Evolutionary conservation across 179 eudicot species (phyloP).

Genomic region (Spinacia oleracea): DNA sequence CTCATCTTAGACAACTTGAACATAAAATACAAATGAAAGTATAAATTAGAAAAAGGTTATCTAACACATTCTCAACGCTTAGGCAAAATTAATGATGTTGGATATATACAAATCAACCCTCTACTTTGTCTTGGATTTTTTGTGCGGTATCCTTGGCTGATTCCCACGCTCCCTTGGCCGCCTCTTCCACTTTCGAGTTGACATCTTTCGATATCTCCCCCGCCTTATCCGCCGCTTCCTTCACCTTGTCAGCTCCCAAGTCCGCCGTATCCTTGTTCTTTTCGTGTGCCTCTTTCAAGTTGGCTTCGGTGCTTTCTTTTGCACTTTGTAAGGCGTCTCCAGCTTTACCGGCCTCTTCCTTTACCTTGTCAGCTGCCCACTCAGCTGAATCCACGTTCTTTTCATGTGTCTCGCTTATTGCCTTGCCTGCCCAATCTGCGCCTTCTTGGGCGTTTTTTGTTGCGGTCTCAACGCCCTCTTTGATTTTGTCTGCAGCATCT

Average conservation of each 20-base stretch:
- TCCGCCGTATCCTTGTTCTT: slow-evolving; percentile 23
- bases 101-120: too few species aligned
- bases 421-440: slow-evolving; percentile 12
- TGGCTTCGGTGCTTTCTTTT: slow-evolving; percentile 26
- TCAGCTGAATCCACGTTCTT: slow-evolving; percentile 11
- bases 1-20: too few species aligned
- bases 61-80: too few species aligned
- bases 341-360: slow-evolving; percentile 14
- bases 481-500: slow-evolving; percentile 22
- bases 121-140: slow-evolving; percentile 36
- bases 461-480: not conserved
- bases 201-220: too few species aligned
- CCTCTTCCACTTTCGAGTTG: too few species aligned
- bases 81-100: too few species aligned
- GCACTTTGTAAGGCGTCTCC: not conserved
- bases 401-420: slow-evolving; percentile 13
- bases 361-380: slow-evolving; percentile 11
- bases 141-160: slow-evolving; percentile 39
- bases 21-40: too few species aligned
- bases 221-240: slow-evolving; percentile 31
- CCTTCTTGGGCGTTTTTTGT: slow-evolving; percentile 25
- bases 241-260: slow-evolving; percentile 29
- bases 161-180: slow-evolving; percentile 39
- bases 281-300: too few species aligned
- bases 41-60: too few species aligned